phyloP scores from a whole-genome alignment of 2,329 filamentous ascomycete genomes.

The Aspergillus fischeri region DNA sequence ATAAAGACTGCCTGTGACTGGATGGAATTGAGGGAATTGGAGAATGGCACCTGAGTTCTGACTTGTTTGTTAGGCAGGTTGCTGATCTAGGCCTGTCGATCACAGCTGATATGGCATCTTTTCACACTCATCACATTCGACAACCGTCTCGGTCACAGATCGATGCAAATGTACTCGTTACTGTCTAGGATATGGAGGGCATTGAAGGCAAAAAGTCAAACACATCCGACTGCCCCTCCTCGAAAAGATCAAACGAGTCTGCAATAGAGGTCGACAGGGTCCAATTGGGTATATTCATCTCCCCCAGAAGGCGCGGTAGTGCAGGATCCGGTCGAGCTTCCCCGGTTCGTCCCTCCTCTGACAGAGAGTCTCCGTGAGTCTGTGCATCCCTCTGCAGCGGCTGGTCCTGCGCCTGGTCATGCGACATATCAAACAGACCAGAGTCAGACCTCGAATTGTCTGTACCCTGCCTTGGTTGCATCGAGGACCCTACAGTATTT shows the following conservation, averaged over 20 bases:
- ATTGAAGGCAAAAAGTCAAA: conserved; percentile 35
- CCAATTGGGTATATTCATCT: conserved; percentile 34
- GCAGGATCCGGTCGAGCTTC: conserved; percentile 18
- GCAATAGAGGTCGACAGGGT: conserved; percentile 34
- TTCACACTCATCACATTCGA: background rate
- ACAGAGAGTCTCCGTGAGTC: conserved; percentile 15
- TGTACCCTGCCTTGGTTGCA: background rate
- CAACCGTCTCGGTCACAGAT: background rate
- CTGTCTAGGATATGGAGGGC: conserved; percentile 23
- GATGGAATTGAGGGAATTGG: background rate
- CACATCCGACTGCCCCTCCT: conserved; percentile 34
- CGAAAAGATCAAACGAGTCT: conserved; percentile 34
- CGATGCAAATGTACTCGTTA: background rate
- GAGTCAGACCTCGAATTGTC: conserved; percentile 1
- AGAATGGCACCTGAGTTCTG: background rate
- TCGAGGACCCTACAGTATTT: background rate
- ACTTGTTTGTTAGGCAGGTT: background rate
- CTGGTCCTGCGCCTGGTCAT: background rate
- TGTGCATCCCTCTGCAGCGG: conserved; percentile 11
- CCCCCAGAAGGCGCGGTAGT: conserved; percentile 20
- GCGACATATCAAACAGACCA: background rate
- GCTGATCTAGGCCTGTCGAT: background rate
- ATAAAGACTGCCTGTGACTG: background rate
- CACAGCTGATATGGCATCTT: background rate
- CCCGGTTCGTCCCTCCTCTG: conserved; percentile 11